Percentiles rank a stretch among this genome's conserved stretches.
phyloP scores from a whole-genome alignment of 2,329 filamentous ascomycete genomes.

The Cladosporium sp. region DNA sequence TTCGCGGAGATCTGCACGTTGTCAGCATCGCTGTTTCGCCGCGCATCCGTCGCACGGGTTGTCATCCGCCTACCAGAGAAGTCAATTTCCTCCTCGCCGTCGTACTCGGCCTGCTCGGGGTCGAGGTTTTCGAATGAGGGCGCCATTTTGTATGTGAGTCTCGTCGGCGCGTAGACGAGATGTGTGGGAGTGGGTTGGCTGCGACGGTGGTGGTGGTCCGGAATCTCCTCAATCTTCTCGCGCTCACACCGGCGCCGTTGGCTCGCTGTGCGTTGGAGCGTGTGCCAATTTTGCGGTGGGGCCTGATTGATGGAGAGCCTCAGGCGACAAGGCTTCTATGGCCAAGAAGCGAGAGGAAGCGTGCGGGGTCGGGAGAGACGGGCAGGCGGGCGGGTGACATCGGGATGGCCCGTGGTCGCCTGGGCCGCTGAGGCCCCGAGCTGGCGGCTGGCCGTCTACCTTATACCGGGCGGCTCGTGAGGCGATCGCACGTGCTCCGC shows the following conservation, averaged over 20 bases:
- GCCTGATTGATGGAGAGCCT: neutral
- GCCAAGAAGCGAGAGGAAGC: too few relatives aligned
- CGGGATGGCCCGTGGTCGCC: too few relatives aligned
- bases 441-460: too few relatives aligned
- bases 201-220: neutral
- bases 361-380: too few relatives aligned
- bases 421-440: too few relatives aligned
- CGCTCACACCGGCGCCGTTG: neutral
- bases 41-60: constrained; percentile 1
- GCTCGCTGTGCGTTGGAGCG: neutral
- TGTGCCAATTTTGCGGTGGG: constrained; percentile 7
- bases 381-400: too few relatives aligned
- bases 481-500: too few relatives aligned
- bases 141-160: constrained; percentile 61
- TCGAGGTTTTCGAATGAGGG: constrained; percentile 82
- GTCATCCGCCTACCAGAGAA: constrained; percentile 55
- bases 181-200: neutral
- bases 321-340: too few relatives aligned
- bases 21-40: constrained; percentile 11
- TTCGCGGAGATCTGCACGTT: constrained; percentile 66
- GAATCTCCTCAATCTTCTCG: neutral
- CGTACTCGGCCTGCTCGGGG: constrained; percentile 77
- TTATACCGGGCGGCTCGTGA: too few relatives aligned
- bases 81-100: constrained; percentile 90
- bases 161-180: constrained; percentile 12